Conservation (phyloP, 129 eudicot species). For the Chrysanthemum makinoi region DNA sequence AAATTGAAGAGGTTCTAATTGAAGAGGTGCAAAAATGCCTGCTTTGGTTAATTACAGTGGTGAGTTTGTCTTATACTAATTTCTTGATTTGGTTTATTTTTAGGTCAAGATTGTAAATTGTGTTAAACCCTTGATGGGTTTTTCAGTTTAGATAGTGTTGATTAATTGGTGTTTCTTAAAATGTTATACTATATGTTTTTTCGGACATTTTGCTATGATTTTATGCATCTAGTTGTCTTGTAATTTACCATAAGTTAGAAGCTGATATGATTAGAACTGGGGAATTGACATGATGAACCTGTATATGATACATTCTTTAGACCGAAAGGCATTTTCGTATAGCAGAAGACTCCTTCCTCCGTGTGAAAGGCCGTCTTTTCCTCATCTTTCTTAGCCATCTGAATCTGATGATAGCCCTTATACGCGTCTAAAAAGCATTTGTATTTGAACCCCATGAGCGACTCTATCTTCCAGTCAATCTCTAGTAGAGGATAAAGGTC, state of each 20-base stretch:
- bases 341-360: no score
- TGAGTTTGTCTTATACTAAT: constrained; percentile 33
- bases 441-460: no score
- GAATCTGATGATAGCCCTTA: no score
- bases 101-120: constrained; percentile 13
- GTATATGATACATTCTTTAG: neutral
- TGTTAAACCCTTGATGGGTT: constrained; percentile 11
- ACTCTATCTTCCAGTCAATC: no score
- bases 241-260: constrained; percentile 1
- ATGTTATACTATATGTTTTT: neutral
- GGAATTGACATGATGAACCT: constrained; percentile 4
- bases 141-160: constrained; percentile 10
- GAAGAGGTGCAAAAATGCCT: constrained; percentile 59
- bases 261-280: constrained; percentile 7
- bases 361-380: no score
- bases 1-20: no score
- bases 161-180: constrained; percentile 20
- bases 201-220: constrained; percentile 5
- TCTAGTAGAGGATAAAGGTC: no score
- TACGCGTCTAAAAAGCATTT: no score
- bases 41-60: constrained; percentile 85
- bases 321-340: no score
- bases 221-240: constrained; percentile 4
- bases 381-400: no score
- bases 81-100: constrained; percentile 11